phyloP scores from a whole-genome alignment of 2,329 filamentous ascomycete genomes.

The Cladosporium colombiae region DNA sequence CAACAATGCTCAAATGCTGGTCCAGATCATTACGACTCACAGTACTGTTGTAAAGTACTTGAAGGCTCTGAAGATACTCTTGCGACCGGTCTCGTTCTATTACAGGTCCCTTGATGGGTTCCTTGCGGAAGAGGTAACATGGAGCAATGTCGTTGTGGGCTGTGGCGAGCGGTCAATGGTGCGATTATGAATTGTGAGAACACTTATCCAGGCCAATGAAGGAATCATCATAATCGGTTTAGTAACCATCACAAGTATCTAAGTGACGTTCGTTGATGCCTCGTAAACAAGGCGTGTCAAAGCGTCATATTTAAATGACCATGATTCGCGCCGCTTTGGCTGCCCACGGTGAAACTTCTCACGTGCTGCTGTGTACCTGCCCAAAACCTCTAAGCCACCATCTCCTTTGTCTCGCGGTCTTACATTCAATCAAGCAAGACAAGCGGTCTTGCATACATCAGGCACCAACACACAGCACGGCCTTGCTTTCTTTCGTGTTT shows the following conservation, averaged over 20 bases:
- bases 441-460: constrained; percentile 3
- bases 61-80: neutral
- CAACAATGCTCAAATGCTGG: neutral
- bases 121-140: neutral
- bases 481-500: neutral
- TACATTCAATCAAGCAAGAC: constrained; percentile 3
- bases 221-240: neutral
- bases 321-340: constrained; percentile 7
- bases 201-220: neutral
- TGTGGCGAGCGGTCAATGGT: neutral
- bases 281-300: neutral
- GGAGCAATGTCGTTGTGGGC: neutral
- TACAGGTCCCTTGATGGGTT: neutral
- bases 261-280: neutral
- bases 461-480: constrained; percentile 3
- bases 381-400: constrained; percentile 12
- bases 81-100: neutral
- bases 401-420: constrained; percentile 15
- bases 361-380: constrained; percentile 18
- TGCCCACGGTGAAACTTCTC: constrained; percentile 8
- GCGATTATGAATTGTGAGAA: neutral
- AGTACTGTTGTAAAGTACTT: neutral
- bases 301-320: neutral
- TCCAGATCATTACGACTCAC: neutral
- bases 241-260: neutral